Percentiles rank a stretch among this genome's conserved stretches.
Evolutionary conservation across 805 yeast species (phyloP).

Genomic region (Cyberlindnera maclurae): DNA sequence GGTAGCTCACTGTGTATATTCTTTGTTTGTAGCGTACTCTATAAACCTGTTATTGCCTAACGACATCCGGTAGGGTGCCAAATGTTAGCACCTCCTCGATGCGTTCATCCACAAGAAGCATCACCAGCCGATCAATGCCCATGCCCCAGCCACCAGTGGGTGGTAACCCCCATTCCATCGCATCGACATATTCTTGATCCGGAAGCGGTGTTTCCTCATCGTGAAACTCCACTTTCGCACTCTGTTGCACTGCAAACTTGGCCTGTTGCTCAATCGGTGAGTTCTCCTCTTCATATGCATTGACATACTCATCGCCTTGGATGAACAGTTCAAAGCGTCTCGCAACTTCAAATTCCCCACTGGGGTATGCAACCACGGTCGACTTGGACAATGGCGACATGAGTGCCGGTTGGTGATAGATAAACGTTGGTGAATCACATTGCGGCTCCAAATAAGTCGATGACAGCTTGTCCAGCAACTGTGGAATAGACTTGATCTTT

Average conservation of each 20-base stretch:
- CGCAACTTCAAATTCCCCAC: slow-evolving; percentile 37
- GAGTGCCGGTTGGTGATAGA: slow-evolving; percentile 75
- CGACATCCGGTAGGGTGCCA: slow-evolving; percentile 67
- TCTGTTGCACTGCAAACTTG: slow-evolving; percentile 58
- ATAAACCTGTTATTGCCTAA: slow-evolving; percentile 37
- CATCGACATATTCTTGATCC: slow-evolving; percentile 62
- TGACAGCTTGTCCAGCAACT: slow-evolving; percentile 58
- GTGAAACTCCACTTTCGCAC: slow-evolving; percentile 35
- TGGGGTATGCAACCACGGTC: slow-evolving; percentile 23
- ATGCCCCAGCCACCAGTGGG: slow-evolving; percentile 99
- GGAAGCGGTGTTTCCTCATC: slow-evolving; percentile 64
- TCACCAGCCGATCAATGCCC: slow-evolving; percentile 83
- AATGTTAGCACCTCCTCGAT: slow-evolving; percentile 73
- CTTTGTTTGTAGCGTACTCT: too few species aligned
- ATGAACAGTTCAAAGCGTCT: slow-evolving; percentile 82
- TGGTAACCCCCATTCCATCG: slow-evolving; percentile 91
- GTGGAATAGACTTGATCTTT: slow-evolving; percentile 41
- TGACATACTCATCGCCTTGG: slow-evolving; percentile 71
- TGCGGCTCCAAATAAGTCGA: slow-evolving; percentile 57
- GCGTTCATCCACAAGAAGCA: slow-evolving; percentile 65
- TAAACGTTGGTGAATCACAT: slow-evolving; percentile 58
- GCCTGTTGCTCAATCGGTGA: slow-evolving; percentile 63
- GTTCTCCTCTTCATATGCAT: slow-evolving; percentile 96
- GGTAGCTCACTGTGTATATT: too few species aligned
- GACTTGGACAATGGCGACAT: slow-evolving; percentile 89